Evolutionary conservation across 2,329 filamentous ascomycete genomes (phyloP).

Genomic region (Chaetomiaceae sp.): DNA sequence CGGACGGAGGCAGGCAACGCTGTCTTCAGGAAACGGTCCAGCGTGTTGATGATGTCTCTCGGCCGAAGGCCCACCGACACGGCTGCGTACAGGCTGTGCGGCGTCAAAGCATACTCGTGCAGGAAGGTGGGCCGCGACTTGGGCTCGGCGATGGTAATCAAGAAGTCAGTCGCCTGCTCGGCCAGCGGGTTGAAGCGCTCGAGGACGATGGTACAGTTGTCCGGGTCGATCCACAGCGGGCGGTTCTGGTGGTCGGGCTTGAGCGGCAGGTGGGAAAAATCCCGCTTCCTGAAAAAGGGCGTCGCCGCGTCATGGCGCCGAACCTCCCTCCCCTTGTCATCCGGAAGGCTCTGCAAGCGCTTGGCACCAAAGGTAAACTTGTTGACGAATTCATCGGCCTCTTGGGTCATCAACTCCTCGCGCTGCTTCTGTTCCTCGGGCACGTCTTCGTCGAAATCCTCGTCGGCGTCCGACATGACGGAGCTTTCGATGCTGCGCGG

Average conservation of each 20-base stretch:
- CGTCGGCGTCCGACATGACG: slow-evolving; percentile 28
- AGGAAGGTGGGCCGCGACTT: slow-evolving; percentile 82
- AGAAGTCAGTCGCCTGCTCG: slow-evolving; percentile 81
- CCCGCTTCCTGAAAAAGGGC: slow-evolving; percentile 35
- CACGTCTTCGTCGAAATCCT: slow-evolving; percentile 47
- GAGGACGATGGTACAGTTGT: slow-evolving; percentile 79
- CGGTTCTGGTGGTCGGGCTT: slow-evolving; percentile 87
- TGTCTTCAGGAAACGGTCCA: slow-evolving; percentile 86
- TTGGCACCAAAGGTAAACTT: slow-evolving; percentile 31
- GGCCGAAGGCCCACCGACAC: slow-evolving; percentile 90
- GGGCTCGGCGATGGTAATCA: slow-evolving; percentile 93
- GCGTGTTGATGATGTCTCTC: slow-evolving; percentile 79
- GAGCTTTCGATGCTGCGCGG: slow-evolving; percentile 51
- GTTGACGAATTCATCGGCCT: slow-evolving; percentile 52
- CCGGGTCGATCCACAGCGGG: slow-evolving; percentile 88
- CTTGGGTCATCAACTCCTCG: slow-evolving; percentile 50
- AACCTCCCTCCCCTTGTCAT: slow-evolving; percentile 10
- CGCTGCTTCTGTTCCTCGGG: slow-evolving; percentile 43
- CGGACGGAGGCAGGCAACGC: slow-evolving; percentile 75
- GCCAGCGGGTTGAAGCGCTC: slow-evolving; percentile 91
- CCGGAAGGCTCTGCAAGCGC: slow-evolving; percentile 36
- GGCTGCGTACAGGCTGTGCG: slow-evolving; percentile 90
- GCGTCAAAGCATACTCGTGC: slow-evolving; percentile 88
- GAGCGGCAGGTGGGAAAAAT: slow-evolving; percentile 75
- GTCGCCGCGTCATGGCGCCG: slow-evolving; percentile 27